Evolutionary conservation across 768 basidiomycete species (phyloP).

Genomic region (Lactarius indigo): DNA sequence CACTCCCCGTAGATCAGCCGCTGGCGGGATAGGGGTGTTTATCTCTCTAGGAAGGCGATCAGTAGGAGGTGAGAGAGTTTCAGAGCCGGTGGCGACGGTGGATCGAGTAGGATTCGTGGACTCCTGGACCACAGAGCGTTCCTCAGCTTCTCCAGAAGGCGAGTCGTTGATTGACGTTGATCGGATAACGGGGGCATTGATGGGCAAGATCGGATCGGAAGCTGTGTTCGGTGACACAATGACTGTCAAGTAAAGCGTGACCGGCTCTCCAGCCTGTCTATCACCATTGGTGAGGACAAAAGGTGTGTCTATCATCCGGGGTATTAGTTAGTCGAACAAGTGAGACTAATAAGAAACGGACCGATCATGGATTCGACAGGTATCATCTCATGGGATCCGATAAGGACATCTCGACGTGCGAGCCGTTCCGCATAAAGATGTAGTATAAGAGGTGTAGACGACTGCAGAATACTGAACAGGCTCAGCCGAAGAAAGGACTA

Average conservation of each 20-base stretch:
- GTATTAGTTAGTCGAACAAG: not conserved
- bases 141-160: no score
- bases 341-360: not conserved
- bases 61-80: not conserved
- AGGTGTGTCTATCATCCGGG: not conserved
- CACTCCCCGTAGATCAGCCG: no score
- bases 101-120: not conserved
- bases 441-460: not conserved
- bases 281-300: not conserved
- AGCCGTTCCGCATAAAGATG: not conserved
- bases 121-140: no score
- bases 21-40: no score
- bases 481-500: not conserved
- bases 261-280: not conserved
- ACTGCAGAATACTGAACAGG: not conserved
- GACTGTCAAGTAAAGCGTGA: not conserved
- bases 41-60: no score
- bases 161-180: not conserved
- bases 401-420: not conserved
- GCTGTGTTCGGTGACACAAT: not conserved
- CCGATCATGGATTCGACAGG: not conserved
- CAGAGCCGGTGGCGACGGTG: not conserved
- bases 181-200: not conserved
- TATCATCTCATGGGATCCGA: not conserved
- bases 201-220: not conserved